Conservation (phyloP, 768 basidiomycete genomes). For the Suillus tomentosus region DNA sequence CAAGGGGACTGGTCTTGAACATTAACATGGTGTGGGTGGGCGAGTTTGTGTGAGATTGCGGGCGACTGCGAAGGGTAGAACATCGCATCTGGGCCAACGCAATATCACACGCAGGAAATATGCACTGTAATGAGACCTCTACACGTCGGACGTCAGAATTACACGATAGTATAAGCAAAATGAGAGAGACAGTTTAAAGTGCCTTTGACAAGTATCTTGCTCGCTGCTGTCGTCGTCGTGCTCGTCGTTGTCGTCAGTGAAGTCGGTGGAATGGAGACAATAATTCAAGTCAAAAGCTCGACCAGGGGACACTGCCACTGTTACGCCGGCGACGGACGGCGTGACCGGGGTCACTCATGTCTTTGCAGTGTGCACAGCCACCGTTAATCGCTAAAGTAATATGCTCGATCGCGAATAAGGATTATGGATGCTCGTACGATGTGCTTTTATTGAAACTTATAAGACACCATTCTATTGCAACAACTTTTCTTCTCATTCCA, state of each 20-base stretch:
- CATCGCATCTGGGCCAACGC: conserved; percentile 53
- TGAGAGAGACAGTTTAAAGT: conserved; percentile 20
- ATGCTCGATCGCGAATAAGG: conserved; percentile 13
- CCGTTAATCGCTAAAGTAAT: conserved; percentile 8
- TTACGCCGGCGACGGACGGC: conserved; percentile 5
- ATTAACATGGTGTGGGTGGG: conserved; percentile 39
- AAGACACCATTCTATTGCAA: conserved; percentile 5
- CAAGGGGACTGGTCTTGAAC: conserved; percentile 75
- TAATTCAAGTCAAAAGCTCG: conserved; percentile 16
- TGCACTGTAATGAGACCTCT: conserved; percentile 1
- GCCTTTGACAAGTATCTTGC: conserved; percentile 20
- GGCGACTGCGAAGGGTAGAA: conserved; percentile 87
- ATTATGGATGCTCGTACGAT: conserved; percentile 14
- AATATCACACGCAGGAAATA: conserved; percentile 11
- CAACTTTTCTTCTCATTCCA: conserved; percentile 14
- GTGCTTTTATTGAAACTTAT: conserved; percentile 14
- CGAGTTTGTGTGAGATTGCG: conserved; percentile 74
- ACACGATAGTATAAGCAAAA: conserved; percentile 7
- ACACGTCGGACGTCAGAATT: conserved; percentile 5
- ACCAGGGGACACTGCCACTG: conserved; percentile 1
- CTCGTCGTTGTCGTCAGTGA: conserved; percentile 20
- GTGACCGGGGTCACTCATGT: conserved; percentile 9
- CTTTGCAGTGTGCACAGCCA: conserved; percentile 22
- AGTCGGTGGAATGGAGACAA: not conserved
- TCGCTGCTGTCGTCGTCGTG: conserved; percentile 15